Conservation (phyloP, 1,284 basidiomycete species). For the Macrocystidia cucumis region DNA sequence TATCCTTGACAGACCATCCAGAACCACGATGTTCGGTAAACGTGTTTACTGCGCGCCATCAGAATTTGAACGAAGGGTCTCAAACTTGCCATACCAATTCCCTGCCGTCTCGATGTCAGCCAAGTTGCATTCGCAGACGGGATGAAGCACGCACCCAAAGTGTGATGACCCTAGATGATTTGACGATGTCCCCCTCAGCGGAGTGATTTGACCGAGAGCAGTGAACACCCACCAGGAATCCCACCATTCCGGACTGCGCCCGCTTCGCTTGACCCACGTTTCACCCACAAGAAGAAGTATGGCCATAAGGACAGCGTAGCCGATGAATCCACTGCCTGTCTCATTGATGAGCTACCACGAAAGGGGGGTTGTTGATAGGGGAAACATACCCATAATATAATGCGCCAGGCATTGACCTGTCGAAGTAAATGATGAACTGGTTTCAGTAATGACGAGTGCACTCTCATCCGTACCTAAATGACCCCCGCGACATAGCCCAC, state of each 20-base stretch:
- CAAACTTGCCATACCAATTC: constrained; percentile 48
- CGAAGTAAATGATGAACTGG: constrained; percentile 1
- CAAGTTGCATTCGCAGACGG: constrained; percentile 4
- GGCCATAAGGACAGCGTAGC: constrained; percentile 80
- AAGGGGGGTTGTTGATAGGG: neutral
- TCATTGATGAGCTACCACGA: constrained; percentile 1
- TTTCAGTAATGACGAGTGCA: neutral
- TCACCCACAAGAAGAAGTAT: constrained; percentile 82
- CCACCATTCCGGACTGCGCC: constrained; percentile 83
- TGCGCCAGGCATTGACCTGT: constrained; percentile 78
- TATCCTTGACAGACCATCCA: constrained; percentile 84
- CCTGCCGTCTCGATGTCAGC: constrained; percentile 22
- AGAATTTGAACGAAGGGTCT: neutral
- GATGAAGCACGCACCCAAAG: constrained; percentile 59
- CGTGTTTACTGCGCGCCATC: constrained; percentile 63
- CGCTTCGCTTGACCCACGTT: constrained; percentile 68
- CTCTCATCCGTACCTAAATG: constrained; percentile 44
- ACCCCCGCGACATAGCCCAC: constrained; percentile 65
- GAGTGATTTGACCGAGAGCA: constrained; percentile 6
- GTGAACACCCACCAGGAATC: constrained; percentile 54
- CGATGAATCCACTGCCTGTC: constrained; percentile 76
- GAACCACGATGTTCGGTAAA: constrained; percentile 88
- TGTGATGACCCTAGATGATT: constrained; percentile 56
- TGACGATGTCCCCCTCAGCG: no score
- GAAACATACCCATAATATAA: constrained; percentile 67